Evolutionary conservation across 1,139 yeast genomes (phyloP).

Genomic region (Eremothecium gossypii): DNA sequence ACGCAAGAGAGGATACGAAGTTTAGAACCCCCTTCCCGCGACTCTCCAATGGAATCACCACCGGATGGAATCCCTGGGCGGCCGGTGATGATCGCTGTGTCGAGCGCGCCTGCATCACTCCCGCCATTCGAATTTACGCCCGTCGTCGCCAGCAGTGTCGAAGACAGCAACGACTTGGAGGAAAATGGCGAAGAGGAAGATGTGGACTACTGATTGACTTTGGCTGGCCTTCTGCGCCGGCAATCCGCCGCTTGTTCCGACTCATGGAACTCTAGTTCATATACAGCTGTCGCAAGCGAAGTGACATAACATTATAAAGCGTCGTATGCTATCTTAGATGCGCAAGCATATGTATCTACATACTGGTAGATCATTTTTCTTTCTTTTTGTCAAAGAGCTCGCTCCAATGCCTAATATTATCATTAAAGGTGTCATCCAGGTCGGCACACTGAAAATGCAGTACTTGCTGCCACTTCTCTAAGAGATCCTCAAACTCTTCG

Average conservation of each 20-base stretch:
- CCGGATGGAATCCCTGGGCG: too few relatives aligned
- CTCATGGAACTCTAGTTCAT: too few relatives aligned
- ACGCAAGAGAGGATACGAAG: constrained; percentile 9
- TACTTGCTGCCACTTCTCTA: constrained; percentile 21
- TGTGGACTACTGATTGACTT: not conserved
- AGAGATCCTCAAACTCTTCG: constrained; percentile 19
- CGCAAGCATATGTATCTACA: constrained; percentile 2
- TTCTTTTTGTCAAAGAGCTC: constrained; percentile 6
- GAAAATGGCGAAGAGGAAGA: not conserved
- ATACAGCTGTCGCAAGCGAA: too few relatives aligned
- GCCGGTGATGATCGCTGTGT: too few relatives aligned
- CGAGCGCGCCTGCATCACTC: too few relatives aligned
- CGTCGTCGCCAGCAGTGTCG: not conserved
- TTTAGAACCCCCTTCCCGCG: not conserved
- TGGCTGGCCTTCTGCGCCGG: too few relatives aligned
- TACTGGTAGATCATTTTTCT: not conserved
- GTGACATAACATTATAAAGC: too few relatives aligned
- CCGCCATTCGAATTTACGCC: too few relatives aligned
- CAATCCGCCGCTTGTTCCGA: too few relatives aligned
- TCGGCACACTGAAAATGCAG: constrained; percentile 8
- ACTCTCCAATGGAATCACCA: not conserved
- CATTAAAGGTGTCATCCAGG: constrained; percentile 14
- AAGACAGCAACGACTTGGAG: constrained; percentile 1
- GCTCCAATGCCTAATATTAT: constrained; percentile 16
- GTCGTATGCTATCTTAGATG: not conserved